Evolutionary conservation across 108 stramenopile genomes (phyloP), one percentile per base, ranked within the genome.

Genomic region (Aurantiochytrium sp.): DNA sequence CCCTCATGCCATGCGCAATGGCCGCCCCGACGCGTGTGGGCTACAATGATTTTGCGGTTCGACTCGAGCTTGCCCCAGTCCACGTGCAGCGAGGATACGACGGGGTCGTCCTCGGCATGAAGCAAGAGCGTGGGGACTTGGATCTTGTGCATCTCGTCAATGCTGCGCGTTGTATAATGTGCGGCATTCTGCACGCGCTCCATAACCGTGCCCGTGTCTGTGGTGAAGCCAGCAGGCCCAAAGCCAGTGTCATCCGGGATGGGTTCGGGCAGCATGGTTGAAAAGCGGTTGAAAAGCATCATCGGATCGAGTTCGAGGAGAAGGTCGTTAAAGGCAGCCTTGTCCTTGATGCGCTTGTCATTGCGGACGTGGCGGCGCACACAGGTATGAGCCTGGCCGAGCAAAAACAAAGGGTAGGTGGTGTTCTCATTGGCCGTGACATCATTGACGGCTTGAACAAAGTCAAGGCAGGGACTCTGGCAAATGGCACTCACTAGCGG

Each of bases 1-100:
- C 89, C 89, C 76, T 87, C 76, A 47, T 90, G 89, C 89, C 89
- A 90, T 5, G 89, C 72, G 43, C 89, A 90, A 44, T 90, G 89
- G 28, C 89, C 89, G 29, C 89, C 89, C 5, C 89, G 89, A 1
- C 88, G 44, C 5, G 89, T 90, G 59, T 58, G 58, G 16, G 89
- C 89, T 0, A 57, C 89, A 55, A 90, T 60, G 60, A 90, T 87
- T 44, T 87, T 21, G 19, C 76, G 76, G 76, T 83, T 83, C 23
- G n/a, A 25, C 28, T 83, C 76, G 3, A 83, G 45, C 76, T 83
- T 83, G 51, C 76, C 51, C 76, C 76, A 83, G 51, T 83, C 76
- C 45, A 83, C 76, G 28, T 83, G 76, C 51, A 16, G 16, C 18
- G 76, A 83, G 18, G 76, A 47, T 6, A 83, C 76, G 49, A 83